Base-by-base conservation (phyloP, 108 stramenopile species). In the Tribonema minus region DNA sequence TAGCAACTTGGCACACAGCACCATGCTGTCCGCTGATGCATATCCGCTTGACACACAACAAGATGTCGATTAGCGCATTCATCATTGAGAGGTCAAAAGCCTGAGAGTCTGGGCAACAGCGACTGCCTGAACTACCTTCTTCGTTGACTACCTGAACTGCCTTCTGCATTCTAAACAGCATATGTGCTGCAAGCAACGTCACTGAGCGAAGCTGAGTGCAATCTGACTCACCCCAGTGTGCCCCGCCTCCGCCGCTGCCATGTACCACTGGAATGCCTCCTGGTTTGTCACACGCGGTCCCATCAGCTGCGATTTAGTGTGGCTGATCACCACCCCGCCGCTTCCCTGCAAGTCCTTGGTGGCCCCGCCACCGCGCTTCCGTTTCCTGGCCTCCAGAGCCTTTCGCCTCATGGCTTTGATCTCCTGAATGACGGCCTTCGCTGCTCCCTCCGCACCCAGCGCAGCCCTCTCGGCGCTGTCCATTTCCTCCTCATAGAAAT, bases 261-360 rank as follows among this genome's bases (percentile, higher is more conserved):
- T 67, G 37, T 73, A 73, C 72, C 72, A 73, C 40, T 64, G 61
- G 54, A 61, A 73, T n/a, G 72, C 72, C 3, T 73, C 62, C 26
- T 61, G 63, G 28, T 73, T 28, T 29, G 37, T 37, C 62, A 73
- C 37, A 54, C 15, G 9, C 9, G 46, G 46, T 64, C 36, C 62
- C 33, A 35, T n/a, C n/a, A 61, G 2, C 12, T 33, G 0, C 33
- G 28, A 2, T 58, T 34, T 39, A n/a, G 3, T 37, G 4, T 70
- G 3, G 29, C 9, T 5, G 28, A 54, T 0, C 54, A 2, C 33
- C 41, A 34, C 41, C 33, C 2, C 25, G 68, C 32, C 32, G 29
- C 20, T 9, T 54, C 46, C 9, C 46, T 54, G 20, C 46, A 54
- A 54, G 15, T 15, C 46, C 46, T 54, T 36, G 2, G 34, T 67